A percentile compares a stretch with the other conserved stretches of the same genome.
phyloP scores from a whole-genome alignment of 345 rosid species.

The Nasturtium officinale region DNA sequence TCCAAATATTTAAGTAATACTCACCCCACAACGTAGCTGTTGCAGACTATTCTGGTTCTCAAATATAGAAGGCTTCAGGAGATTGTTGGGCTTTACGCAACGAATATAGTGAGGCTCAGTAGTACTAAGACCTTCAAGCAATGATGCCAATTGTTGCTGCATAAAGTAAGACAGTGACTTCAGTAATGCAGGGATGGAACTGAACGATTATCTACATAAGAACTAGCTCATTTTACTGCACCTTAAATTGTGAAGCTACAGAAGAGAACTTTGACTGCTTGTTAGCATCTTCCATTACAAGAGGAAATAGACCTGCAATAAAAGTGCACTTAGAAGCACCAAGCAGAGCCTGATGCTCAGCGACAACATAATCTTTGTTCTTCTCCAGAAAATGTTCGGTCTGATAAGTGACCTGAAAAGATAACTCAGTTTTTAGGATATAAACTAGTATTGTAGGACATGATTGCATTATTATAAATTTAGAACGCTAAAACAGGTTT shows the following conservation, averaged over 20 bases:
- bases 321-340: constrained; percentile 81
- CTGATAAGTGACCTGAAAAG: constrained; percentile 89
- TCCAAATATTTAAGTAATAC: constrained; percentile 30
- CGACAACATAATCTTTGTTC: constrained; percentile 93
- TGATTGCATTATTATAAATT: constrained; percentile 8
- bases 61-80: constrained; percentile 87
- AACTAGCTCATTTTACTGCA: constrained; percentile 36
- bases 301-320: constrained; percentile 74
- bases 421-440: constrained; percentile 21
- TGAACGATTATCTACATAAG: constrained; percentile 7
- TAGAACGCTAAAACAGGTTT: constrained; percentile 24
- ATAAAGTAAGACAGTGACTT: constrained; percentile 35
- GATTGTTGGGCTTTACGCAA: constrained; percentile 94
- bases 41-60: constrained; percentile 85
- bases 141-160: constrained; percentile 84
- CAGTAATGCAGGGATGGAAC: constrained; percentile 11
- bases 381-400: constrained; percentile 91
- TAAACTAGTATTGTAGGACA: not conserved
- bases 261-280: constrained; percentile 91
- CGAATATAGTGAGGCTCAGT: constrained; percentile 97
- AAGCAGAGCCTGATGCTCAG: constrained; percentile 93
- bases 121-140: constrained; percentile 88
- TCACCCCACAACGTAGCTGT: constrained; percentile 98
- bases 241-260: constrained; percentile 95
- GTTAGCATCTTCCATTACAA: constrained; percentile 67